phyloP scores from a whole-genome alignment of 805 yeast genomes.

The Pichia rugopelliculosa region DNA sequence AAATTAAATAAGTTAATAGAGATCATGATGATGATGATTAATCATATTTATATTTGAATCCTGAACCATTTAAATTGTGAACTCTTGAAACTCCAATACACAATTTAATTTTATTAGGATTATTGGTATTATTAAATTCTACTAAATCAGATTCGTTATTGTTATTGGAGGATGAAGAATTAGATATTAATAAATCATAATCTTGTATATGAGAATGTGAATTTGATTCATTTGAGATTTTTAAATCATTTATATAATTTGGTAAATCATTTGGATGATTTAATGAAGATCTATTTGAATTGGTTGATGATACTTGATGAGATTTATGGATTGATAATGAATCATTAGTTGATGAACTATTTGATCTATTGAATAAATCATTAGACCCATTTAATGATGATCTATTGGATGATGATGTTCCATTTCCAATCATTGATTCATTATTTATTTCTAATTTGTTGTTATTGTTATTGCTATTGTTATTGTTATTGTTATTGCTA shows the following conservation, averaged over 20 bases:
- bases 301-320: neutral
- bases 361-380: neutral
- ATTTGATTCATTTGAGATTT: too few relatives aligned
- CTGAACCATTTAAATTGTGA: slow-evolving; percentile 34
- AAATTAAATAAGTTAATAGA: too few relatives aligned
- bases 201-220: neutral
- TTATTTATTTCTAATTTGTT: neutral
- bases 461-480: neutral
- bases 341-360: neutral
- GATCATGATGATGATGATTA: too few relatives aligned
- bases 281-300: neutral
- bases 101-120: slow-evolving; percentile 31
- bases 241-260: too few relatives aligned
- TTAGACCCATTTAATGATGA: neutral
- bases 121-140: slow-evolving; percentile 5
- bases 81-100: slow-evolving; percentile 34
- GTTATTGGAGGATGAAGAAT: too few relatives aligned
- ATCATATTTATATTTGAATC: slow-evolving; percentile 2
- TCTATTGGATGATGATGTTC: neutral
- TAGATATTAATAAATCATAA: too few relatives aligned
- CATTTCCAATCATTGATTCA: neutral
- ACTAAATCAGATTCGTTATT: too few relatives aligned
- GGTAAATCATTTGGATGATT: neutral
- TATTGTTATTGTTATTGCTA: too few relatives aligned
- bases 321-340: neutral